A percentile compares a stretch with the other conserved stretches of the same genome.
Conservation (phyloP, 441 rosid species). For the Melastoma candidum region DNA sequence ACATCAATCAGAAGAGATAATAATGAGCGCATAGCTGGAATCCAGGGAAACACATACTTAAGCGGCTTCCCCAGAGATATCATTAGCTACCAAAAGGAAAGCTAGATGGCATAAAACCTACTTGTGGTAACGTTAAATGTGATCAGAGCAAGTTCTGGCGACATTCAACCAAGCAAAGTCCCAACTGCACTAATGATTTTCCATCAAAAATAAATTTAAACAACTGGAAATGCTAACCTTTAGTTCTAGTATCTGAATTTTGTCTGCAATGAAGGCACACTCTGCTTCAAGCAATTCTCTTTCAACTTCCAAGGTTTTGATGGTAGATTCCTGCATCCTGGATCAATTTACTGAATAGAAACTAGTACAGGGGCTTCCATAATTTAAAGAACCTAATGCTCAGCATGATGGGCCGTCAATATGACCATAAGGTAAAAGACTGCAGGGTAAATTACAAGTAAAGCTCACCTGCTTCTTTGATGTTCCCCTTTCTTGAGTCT, state of each 20-base stretch:
- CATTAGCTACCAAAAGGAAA: no score
- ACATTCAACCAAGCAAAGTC: no score
- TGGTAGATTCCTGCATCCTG: conserved; percentile 37
- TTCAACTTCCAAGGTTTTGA: conserved; percentile 62
- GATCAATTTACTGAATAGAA: conserved; percentile 5
- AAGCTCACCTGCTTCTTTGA: conserved; percentile 41
- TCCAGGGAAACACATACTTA: no score
- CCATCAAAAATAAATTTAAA: conserved; percentile 2
- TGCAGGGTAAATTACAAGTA: conserved; percentile 5
- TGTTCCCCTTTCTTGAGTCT: conserved; percentile 30
- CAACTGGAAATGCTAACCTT: conserved; percentile 45
- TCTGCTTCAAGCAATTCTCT: conserved; percentile 76
- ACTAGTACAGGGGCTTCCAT: no score
- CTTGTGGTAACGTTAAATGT: no score
- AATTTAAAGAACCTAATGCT: no score
- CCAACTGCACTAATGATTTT: not conserved
- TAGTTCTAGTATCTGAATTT: conserved; percentile 49
- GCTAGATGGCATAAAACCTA: no score
- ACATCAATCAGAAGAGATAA: not conserved
- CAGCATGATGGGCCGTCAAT: no score
- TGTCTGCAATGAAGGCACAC: conserved; percentile 55
- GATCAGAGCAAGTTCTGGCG: no score
- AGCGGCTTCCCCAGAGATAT: no score
- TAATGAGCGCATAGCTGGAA: no score
- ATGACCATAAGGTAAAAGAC: no score